phyloP scores from a whole-genome alignment of 345 rosid species.

The Erucastrum elatum region DNA sequence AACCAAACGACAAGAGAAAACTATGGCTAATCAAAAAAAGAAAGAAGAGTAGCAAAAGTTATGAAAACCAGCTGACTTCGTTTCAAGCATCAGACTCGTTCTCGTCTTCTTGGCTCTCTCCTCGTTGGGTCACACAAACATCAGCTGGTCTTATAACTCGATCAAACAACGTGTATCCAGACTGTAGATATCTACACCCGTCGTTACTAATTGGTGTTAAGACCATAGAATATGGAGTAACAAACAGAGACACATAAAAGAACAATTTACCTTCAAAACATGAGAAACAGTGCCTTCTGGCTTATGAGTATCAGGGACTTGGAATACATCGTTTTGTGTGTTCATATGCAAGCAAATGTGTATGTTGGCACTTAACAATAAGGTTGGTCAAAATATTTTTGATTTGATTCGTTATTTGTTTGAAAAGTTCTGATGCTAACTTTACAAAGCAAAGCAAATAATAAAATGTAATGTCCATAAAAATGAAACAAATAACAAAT shows the following conservation, averaged over 20 bases:
- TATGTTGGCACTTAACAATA: too few species aligned
- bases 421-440: too few species aligned
- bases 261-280: conserved; percentile 68
- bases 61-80: conserved; percentile 13
- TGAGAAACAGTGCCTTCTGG: conserved; percentile 80
- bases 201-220: neutral
- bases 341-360: too few species aligned
- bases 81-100: conserved; percentile 41
- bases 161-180: conserved; percentile 75
- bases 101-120: conserved; percentile 33
- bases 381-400: too few species aligned
- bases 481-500: too few species aligned
- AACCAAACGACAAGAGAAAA: conserved; percentile 11
- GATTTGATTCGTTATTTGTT: too few species aligned
- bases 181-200: conserved; percentile 42
- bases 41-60: conserved; percentile 24
- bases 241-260: neutral
- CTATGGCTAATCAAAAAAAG: conserved; percentile 10
- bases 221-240: neutral
- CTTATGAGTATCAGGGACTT: conserved; percentile 76
- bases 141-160: conserved; percentile 92
- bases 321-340: conserved; percentile 71
- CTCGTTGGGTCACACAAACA: conserved; percentile 75
- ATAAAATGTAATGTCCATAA: too few species aligned
- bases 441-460: too few species aligned